Conservation (phyloP, 1,284 basidiomycete genomes). For the Moniliophthora roreri region DNA sequence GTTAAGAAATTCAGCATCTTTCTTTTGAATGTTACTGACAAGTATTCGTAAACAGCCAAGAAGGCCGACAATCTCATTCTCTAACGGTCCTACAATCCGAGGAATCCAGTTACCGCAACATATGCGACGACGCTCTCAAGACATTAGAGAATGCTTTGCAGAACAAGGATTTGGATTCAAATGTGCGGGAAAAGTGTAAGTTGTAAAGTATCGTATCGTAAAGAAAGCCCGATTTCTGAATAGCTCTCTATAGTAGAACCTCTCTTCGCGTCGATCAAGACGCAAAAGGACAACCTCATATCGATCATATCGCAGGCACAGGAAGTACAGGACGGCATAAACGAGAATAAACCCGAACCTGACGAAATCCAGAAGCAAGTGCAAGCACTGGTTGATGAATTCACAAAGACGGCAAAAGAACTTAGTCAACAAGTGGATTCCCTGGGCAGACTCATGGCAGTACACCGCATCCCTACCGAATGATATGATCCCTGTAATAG, state of each 20-base stretch:
- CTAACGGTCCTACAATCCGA: conserved; percentile 10
- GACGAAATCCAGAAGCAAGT: background rate
- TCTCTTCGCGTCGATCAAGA: conserved; percentile 5
- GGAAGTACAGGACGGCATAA: conserved; percentile 8
- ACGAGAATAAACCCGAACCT: background rate
- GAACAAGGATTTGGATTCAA: conserved; percentile 2
- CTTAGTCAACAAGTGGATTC: background rate
- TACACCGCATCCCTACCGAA: background rate
- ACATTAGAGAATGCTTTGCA: conserved; percentile 8
- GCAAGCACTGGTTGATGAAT: background rate
- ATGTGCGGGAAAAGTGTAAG: conserved; percentile 6
- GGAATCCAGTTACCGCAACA: conserved; percentile 10
- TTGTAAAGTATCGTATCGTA: background rate
- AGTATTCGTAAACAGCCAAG: background rate
- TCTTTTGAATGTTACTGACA: too few species aligned
- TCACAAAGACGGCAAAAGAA: background rate
- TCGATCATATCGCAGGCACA: conserved; percentile 7
- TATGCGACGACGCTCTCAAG: conserved; percentile 11
- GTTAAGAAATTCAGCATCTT: background rate
- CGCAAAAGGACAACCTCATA: conserved; percentile 10
- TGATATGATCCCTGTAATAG: too few species aligned
- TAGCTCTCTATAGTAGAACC: background rate
- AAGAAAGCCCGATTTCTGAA: background rate
- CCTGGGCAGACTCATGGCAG: background rate
- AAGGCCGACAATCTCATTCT: background rate